Percentiles rank a stretch among this genome's conserved stretches.
phyloP scores from a whole-genome alignment of 2,329 filamentous ascomycete species.

The Drechslera avenae region DNA sequence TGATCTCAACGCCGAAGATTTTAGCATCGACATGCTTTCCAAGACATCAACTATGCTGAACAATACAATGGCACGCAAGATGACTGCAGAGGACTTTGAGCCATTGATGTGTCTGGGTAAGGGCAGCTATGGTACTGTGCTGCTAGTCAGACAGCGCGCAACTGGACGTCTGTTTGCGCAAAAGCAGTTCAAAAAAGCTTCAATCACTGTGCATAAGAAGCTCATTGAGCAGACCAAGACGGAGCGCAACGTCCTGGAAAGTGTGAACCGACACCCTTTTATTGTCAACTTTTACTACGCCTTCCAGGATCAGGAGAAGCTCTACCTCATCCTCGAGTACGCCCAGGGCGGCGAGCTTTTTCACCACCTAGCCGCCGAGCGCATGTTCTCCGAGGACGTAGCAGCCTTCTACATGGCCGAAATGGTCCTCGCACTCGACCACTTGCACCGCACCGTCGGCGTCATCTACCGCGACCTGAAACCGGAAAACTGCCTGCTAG shows the following conservation, averaged over 20 bases:
- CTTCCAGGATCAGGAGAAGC: slow-evolving; percentile 96
- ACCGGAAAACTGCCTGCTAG: slow-evolving; percentile 94
- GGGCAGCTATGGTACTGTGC: slow-evolving; percentile 91
- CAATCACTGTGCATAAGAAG: slow-evolving; percentile 91
- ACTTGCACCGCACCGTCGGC: slow-evolving; percentile 88
- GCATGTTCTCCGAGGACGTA: slow-evolving; percentile 90
- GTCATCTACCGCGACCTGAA: slow-evolving; percentile 97
- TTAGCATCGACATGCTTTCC: slow-evolving; percentile 64
- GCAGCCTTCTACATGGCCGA: slow-evolving; percentile 99
- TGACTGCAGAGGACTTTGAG: slow-evolving; percentile 90
- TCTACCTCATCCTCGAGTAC: slow-evolving; percentile 97
- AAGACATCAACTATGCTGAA: slow-evolving; percentile 42
- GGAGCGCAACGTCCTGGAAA: slow-evolving; percentile 91
- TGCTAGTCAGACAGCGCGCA: slow-evolving; percentile 85
- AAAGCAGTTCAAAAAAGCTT: slow-evolving; percentile 98
- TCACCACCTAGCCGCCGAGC: slow-evolving; percentile 88
- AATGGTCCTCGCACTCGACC: slow-evolving; percentile 91
- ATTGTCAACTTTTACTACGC: slow-evolving; percentile 98
- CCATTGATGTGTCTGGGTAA: slow-evolving; percentile 91
- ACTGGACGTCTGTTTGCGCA: slow-evolving; percentile 94
- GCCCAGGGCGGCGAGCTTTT: slow-evolving; percentile 97
- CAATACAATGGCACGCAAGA: slow-evolving; percentile 72
- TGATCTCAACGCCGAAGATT: slow-evolving; percentile 80
- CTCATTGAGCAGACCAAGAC: slow-evolving; percentile 97
- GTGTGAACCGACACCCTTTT: slow-evolving; percentile 94